phyloP scores from a whole-genome alignment of 164 flowering plant genomes.

The Kingdonia uniflora region DNA sequence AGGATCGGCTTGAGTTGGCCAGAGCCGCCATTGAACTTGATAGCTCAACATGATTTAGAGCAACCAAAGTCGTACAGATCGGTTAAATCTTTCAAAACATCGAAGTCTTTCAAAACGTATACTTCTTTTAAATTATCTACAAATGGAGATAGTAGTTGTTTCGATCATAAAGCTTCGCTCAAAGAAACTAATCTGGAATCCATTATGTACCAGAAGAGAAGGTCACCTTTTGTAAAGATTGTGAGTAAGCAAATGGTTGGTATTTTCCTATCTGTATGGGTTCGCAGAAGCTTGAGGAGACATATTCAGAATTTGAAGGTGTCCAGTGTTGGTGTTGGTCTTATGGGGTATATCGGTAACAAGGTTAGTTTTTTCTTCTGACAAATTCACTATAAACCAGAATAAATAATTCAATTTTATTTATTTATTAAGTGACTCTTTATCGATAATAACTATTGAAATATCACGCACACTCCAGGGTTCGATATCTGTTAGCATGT shows the following conservation, averaged over 20 bases:
- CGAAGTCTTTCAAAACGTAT: constrained; percentile 14
- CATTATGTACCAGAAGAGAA: constrained; percentile 42
- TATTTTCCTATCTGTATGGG: constrained; percentile 80
- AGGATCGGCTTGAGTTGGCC: constrained; percentile 88
- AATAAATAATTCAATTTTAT: too few relatives aligned
- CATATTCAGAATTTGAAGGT: constrained; percentile 77
- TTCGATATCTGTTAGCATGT: constrained; percentile 91
- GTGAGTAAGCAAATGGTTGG: constrained; percentile 99
- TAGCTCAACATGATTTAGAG: constrained; percentile 41
- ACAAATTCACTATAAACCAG: not conserved
- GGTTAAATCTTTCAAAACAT: constrained; percentile 43
- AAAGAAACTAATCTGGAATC: constrained; percentile 56
- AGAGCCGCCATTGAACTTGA: constrained; percentile 64
- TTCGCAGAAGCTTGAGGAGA: constrained; percentile 72
- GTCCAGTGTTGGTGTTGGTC: constrained; percentile 94
- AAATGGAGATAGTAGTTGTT: constrained; percentile 17
- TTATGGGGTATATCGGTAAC: constrained; percentile 97
- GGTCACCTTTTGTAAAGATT: constrained; percentile 65
- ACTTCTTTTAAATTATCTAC: constrained; percentile 48
- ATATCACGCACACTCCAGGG: constrained; percentile 70
- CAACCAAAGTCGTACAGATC: constrained; percentile 45
- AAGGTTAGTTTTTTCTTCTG: constrained; percentile 38
- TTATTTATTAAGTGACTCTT: too few relatives aligned
- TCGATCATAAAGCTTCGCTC: constrained; percentile 26
- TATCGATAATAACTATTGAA: too few relatives aligned